phyloP scores from a whole-genome alignment of 2,329 filamentous ascomycete species.

The Grosmannia serpens region DNA sequence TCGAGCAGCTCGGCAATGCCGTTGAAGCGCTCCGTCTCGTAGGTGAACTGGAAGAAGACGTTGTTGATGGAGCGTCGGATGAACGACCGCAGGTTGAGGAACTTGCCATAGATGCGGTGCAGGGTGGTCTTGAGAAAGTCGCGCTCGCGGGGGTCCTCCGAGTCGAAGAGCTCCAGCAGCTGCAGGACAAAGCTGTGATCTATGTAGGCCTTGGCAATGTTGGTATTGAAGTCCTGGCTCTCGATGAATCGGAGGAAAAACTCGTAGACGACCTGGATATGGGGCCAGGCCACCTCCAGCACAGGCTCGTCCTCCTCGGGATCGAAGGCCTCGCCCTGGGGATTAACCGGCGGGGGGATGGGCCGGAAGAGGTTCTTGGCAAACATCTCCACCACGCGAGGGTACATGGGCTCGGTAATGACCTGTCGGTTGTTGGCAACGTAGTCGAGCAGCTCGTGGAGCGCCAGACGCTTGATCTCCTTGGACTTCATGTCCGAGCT shows the following conservation, averaged over 20 bases:
- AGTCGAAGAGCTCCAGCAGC: slow-evolving; percentile 95
- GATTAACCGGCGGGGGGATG: slow-evolving; percentile 93
- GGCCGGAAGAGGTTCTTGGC: slow-evolving; percentile 96
- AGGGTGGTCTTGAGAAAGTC: slow-evolving; percentile 98
- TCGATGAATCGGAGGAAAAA: slow-evolving; percentile 99
- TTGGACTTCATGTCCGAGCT: slow-evolving; percentile 99
- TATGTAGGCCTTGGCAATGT: slow-evolving; percentile 97
- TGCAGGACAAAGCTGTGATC: slow-evolving; percentile 96
- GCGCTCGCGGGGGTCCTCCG: slow-evolving; percentile 88
- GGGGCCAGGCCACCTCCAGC: slow-evolving; percentile 95
- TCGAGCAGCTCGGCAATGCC: slow-evolving; percentile 94
- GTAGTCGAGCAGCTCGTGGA: slow-evolving; percentile 94
- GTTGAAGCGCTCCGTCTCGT: slow-evolving; percentile 97
- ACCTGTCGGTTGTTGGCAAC: slow-evolving; percentile 97
- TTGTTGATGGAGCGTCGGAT: slow-evolving; percentile 99
- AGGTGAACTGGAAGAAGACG: slow-evolving; percentile 99
- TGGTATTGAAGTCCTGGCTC: slow-evolving; percentile 99
- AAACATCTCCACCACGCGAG: slow-evolving; percentile 97
- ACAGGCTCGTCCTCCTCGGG: slow-evolving; percentile 98
- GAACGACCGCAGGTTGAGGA: slow-evolving; percentile 92
- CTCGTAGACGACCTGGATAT: slow-evolving; percentile 98
- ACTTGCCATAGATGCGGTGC: slow-evolving; percentile 97
- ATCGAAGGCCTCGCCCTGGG: slow-evolving; percentile 95
- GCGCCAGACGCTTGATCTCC: slow-evolving; percentile 92
- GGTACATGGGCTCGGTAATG: slow-evolving; percentile 98